These are phyloP conservation scores for Myrmaecium sp. DNA, from an alignment of 2,329 filamentous ascomycete species.

Conservation along the genomic window DNA sequence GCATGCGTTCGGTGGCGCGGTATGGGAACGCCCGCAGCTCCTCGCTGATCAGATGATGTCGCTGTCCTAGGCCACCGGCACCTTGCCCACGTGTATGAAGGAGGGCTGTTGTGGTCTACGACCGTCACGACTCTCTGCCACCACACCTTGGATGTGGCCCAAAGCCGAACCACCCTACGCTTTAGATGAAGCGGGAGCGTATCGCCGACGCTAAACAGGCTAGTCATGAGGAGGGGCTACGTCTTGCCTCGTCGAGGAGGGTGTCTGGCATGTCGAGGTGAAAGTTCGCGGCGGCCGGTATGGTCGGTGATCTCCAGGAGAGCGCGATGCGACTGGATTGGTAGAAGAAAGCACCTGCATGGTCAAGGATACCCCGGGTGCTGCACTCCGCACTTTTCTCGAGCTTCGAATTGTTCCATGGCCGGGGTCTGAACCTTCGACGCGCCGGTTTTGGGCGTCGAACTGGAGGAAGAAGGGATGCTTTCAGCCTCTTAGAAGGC, in stretches of 20 bases:
- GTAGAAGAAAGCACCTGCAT: neutral
- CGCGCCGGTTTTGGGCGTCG: conserved; percentile 10
- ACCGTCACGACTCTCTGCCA: neutral
- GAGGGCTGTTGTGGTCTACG: neutral
- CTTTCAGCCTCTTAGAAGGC: conserved; percentile 9
- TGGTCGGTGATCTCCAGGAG: neutral
- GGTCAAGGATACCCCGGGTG: conserved; percentile 4
- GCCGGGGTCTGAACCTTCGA: conserved; percentile 7
- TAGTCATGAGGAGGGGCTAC: conserved; percentile 3
- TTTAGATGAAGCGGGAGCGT: conserved; percentile 3
- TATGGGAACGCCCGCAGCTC: too few relatives aligned
- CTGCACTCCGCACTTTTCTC: conserved; percentile 11
- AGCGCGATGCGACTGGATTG: neutral
- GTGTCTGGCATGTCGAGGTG: neutral
- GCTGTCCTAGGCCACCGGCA: neutral
- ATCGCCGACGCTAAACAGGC: conserved; percentile 3
- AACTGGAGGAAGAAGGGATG: conserved; percentile 10
- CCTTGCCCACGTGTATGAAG: neutral
- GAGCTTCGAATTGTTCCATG: conserved; percentile 8
- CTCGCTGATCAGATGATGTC: conserved; percentile 1
- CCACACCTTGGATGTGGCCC: too few relatives aligned
- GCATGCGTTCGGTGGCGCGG: too few relatives aligned
- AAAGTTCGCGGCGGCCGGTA: too few relatives aligned
- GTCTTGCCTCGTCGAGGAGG: conserved; percentile 1
- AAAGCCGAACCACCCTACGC: conserved; percentile 2